Evolutionary conservation across 306 rosid genomes (phyloP).

Genomic region (Malus sylvestris): DNA sequence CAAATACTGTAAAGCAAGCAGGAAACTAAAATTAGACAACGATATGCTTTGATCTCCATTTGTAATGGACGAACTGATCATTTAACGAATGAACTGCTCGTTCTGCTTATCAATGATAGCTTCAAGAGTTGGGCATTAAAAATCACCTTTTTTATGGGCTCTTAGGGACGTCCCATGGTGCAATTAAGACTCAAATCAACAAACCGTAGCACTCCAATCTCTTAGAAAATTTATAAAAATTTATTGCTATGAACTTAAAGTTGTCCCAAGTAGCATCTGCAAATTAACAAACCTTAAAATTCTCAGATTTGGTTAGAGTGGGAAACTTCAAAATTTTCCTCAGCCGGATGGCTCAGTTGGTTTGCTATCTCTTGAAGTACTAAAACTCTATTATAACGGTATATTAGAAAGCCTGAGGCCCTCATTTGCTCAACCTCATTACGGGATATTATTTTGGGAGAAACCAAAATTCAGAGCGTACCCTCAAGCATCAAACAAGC

Average conservation of each 20-base stretch:
- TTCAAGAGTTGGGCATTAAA: background rate
- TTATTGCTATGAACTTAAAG: background rate
- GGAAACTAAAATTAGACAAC: background rate
- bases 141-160: slow-evolving; percentile 74
- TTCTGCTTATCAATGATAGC: no score
- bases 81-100: no score
- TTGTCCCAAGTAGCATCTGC: background rate
- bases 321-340: background rate
- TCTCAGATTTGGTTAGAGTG: background rate
- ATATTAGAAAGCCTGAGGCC: background rate
- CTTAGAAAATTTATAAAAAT: background rate
- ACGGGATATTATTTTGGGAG: background rate
- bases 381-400: background rate
- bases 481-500: background rate
- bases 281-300: background rate
- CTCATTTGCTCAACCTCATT: background rate
- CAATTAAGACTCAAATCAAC: slow-evolving; percentile 4
- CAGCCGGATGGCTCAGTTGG: background rate
- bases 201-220: no score
- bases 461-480: background rate
- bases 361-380: background rate
- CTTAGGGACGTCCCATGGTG: slow-evolving; percentile 95
- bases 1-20: background rate
- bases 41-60: no score
- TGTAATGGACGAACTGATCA: background rate